Base-by-base conservation (phyloP, 306 rosid genomes). In the apple (Malus domestica) region DNA sequence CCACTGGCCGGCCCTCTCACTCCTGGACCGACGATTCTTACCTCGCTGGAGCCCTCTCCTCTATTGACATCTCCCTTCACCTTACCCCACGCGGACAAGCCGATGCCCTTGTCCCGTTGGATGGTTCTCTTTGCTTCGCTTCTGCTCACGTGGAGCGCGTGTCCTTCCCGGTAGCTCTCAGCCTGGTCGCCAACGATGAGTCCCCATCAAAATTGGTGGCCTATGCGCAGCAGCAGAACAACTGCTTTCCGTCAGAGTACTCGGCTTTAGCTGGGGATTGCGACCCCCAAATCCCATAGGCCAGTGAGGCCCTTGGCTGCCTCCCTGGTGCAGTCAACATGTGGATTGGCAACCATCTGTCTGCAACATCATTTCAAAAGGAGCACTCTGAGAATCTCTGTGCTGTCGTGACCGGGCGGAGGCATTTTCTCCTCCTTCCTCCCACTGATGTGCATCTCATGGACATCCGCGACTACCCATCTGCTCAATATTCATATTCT, bases 311-410 rank as follows among this genome's bases (percentile, higher is more conserved):
- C 30, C 76, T 90, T 23, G 94, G 92, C 0, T 84, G 85, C 22
- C 66, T 61, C 15, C 97, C 93, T 0, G 96, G 90, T 68, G 97
- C 96, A 35, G 93, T 90, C 10, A 93, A 93, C 81, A 87, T 90
- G 55, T 90, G 97, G 97, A 89, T 90, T 38, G 94, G 97, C 10
- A 86, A 86, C 76, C 78, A 79, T 4, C 80, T 72, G 6, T 93
- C 97, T 0, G 80, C 69, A 14, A 90, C 97, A 23, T 93, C 89
- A 0, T 93, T 90, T 38, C 98, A 90, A 70, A 93, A 90, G 78
- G 96, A 93, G 74, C 93, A 93, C 75, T 90, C 90, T 58, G 96
- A 93, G 89, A 93, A 93, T 82, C 89, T 93, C 46, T 93, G 89
- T 33, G 94, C 96, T 19, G 98, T 93, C 45, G 89, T 93, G 38